phyloP scores from a whole-genome alignment of 1,284 basidiomycete genomes.

The Meripilus lineatus region DNA sequence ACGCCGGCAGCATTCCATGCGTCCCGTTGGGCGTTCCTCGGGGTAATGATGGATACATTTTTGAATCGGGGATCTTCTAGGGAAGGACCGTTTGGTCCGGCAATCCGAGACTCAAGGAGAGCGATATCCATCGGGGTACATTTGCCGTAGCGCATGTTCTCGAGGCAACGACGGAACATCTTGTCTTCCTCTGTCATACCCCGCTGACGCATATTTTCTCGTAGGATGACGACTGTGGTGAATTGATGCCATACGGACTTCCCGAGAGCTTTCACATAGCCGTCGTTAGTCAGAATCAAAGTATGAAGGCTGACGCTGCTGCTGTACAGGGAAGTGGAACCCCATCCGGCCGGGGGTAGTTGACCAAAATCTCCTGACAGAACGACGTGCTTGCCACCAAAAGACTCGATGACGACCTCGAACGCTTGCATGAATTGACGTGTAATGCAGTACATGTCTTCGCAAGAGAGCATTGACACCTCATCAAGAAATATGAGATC shows the following conservation, averaged over 20 bases:
- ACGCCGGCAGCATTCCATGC: conserved; percentile 25
- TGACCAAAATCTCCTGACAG: conserved; percentile 13
- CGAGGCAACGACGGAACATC: background rate
- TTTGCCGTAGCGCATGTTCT: background rate
- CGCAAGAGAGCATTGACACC: conserved; percentile 10
- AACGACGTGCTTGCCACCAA: conserved; percentile 10
- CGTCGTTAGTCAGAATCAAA: too few relatives aligned
- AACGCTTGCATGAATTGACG: conserved; percentile 1
- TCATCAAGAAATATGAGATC: conserved; percentile 27
- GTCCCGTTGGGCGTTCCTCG: conserved; percentile 28
- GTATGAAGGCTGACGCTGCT: too few relatives aligned
- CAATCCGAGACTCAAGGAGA: background rate
- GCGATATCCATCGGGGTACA: background rate
- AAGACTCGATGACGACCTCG: conserved; percentile 1
- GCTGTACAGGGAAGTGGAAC: too few relatives aligned
- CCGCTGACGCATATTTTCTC: conserved; percentile 9
- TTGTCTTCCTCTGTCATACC: background rate
- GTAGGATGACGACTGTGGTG: conserved; percentile 8
- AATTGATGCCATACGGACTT: conserved; percentile 8
- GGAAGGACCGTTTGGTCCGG: conserved; percentile 5
- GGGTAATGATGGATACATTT: conserved; percentile 30
- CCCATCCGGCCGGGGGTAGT: too few relatives aligned
- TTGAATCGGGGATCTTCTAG: conserved; percentile 19
- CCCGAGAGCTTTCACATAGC: too few relatives aligned
- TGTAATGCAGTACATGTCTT: conserved; percentile 4